Base-by-base conservation (phyloP, 306 rosid genomes). In the Lagenaria siceraria region DNA sequence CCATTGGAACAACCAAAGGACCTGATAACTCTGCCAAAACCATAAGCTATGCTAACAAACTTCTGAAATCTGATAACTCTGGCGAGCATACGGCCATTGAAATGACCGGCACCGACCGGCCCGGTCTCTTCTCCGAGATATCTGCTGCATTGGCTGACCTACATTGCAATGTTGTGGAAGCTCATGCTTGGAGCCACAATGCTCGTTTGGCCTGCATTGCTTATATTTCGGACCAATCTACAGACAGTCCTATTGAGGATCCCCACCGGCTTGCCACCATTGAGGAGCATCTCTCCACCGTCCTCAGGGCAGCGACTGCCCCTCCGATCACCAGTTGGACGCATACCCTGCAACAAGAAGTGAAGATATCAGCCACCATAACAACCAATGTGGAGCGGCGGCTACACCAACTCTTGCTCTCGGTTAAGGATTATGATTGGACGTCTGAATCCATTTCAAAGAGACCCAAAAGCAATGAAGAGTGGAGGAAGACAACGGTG, bases 161-260 rank as follows among this genome's bases (percentile, higher is more conserved):
- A 52, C 90, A 80, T 17, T 91, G 94, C 78, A 89, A 89, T 82
- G 48, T 89, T 1, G 88, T 86, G 0, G 87, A 91, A 61, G 97
- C 87, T 22, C 94, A 91, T 56, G 84, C 88, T 5, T 91, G 97
- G 97, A 91, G 87, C 49, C 97, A 91, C 76, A 91, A 91, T 11
- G 87, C 84, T 6, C 65, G 91, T 8, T 74, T 87, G 7, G 92
- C 97, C 3, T 89, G 92, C 52, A 84, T 91, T 1, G 92, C 87
- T 11, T 85, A 89, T 51, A 86, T 91, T 53, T 86, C 89, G 0
- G 97, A 91, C 10, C 85, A 88, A 69, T 91, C 91, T 59, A 80
- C 94, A 0, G 81, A 80, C 56, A 33, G 83, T 2, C 83, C 92
- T 2, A 89, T 89, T 18, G 79, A 82, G 5, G 92, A 89, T 24